Percentiles rank a stretch among this genome's conserved stretches.
phyloP scores from a whole-genome alignment of 345 rosid genomes.

The Salix koriyanagi region DNA sequence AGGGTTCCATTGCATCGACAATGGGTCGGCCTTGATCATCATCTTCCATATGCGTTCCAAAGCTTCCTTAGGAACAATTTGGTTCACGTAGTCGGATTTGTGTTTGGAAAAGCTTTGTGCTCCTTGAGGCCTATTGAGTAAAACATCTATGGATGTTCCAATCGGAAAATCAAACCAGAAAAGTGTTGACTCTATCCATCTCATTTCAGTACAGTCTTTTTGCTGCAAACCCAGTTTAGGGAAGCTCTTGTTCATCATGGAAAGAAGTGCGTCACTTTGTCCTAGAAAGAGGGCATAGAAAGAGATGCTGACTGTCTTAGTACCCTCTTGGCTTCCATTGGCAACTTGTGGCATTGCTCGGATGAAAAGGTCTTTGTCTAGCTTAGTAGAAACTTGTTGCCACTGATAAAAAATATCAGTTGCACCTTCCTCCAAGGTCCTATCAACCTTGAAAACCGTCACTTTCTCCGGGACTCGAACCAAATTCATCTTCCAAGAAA shows the following conservation, averaged over 20 bases:
- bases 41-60: constrained; percentile 4
- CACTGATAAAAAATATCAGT: constrained; percentile 7
- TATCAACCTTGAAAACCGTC: not conserved
- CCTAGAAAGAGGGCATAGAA: constrained; percentile 8
- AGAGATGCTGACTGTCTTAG: not conserved
- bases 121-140: not conserved
- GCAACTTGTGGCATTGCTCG: constrained; percentile 2
- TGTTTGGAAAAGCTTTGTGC: not conserved
- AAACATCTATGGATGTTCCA: not conserved
- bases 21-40: not conserved
- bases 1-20: constrained; percentile 12
- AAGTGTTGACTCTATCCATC: constrained; percentile 11
- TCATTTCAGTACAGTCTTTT: constrained; percentile 6
- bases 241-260: not conserved
- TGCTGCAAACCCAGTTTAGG: constrained; percentile 1
- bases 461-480: not conserved
- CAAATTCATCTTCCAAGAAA: constrained; percentile 6
- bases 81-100: constrained; percentile 14
- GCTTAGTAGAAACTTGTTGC: constrained; percentile 5
- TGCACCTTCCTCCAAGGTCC: constrained; percentile 1
- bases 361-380: constrained; percentile 11
- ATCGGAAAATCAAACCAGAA: constrained; percentile 6
- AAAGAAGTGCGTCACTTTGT: not conserved
- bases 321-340: not conserved
- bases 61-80: constrained; percentile 2